Conservation (phyloP, 176 grass and related monocot genomes). For the barley (Hordeum vulgare) region DNA sequence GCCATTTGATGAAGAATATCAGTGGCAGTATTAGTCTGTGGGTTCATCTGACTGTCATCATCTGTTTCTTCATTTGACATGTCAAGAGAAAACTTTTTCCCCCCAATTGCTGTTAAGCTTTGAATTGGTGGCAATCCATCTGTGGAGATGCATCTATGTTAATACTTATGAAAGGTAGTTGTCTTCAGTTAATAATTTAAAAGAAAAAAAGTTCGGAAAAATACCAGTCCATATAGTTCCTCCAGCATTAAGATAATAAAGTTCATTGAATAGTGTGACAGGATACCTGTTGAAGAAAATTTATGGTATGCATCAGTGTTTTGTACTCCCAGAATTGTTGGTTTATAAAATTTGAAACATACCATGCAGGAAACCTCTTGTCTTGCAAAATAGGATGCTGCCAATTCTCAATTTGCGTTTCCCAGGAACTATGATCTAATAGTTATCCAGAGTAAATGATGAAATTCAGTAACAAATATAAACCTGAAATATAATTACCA, state of each 20-base stretch:
- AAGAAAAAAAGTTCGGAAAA: conserved; percentile 1
- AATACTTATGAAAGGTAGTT: conserved; percentile 20
- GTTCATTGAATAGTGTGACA: conserved; percentile 94
- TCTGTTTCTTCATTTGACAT: conserved; percentile 54
- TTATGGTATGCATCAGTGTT: conserved; percentile 21
- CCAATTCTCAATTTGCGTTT: conserved; percentile 87
- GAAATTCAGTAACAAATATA: conserved; percentile 2
- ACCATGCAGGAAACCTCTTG: conserved; percentile 74
- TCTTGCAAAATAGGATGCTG: conserved; percentile 87
- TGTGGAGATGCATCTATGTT: conserved; percentile 30
- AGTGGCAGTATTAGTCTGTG: conserved; percentile 50
- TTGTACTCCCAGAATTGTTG: conserved; percentile 3
- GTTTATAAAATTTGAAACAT: conserved; percentile 8
- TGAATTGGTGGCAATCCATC: conserved; percentile 90
- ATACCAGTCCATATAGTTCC: conserved; percentile 98
- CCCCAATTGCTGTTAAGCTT: conserved; percentile 69
- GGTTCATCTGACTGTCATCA: conserved; percentile 24
- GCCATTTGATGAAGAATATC: conserved; percentile 81
- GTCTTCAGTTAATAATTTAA: conserved; percentile 3
- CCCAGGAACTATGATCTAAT: conserved; percentile 82
- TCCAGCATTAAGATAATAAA: conserved; percentile 98
- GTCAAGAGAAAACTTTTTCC: conserved; percentile 82
- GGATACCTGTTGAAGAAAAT: conserved; percentile 68
- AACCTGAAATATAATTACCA: conserved; percentile 13
- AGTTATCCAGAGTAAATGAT: conserved; percentile 13